Evolutionary conservation across 768 basidiomycete species (phyloP).

Genomic region (Russula vinacea): DNA sequence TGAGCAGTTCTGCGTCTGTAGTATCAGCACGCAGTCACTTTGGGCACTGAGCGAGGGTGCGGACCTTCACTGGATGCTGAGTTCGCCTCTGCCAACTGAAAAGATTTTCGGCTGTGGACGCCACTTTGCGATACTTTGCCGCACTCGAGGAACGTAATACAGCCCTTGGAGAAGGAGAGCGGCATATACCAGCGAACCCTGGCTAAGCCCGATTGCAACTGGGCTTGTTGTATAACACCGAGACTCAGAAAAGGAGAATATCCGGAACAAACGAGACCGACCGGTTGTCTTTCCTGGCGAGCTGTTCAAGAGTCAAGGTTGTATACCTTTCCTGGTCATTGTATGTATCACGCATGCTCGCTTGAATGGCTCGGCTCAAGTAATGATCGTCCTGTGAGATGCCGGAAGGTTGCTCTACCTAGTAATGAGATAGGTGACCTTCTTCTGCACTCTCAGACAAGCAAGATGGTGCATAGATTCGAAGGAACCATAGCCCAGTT

Average conservation of each 20-base stretch:
- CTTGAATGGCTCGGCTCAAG: slow-evolving; percentile 68
- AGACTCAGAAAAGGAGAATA: slow-evolving; percentile 8
- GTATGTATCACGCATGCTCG: slow-evolving; percentile 50
- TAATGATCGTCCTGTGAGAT: slow-evolving; percentile 55
- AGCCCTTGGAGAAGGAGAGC: slow-evolving; percentile 62
- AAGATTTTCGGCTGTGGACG: slow-evolving; percentile 12
- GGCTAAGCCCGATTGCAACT: slow-evolving; percentile 60
- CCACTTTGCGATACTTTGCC: slow-evolving; percentile 43
- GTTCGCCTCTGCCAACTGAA: too few species aligned
- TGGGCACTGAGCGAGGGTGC: slow-evolving; percentile 13
- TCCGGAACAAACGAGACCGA: slow-evolving; percentile 35
- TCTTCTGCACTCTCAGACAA: slow-evolving; percentile 4
- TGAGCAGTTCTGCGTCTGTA: slow-evolving; percentile 42
- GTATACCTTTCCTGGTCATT: slow-evolving; percentile 51
- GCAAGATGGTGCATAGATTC: slow-evolving; percentile 44
- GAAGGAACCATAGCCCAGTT: slow-evolving; percentile 70
- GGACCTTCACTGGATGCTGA: slow-evolving; percentile 37
- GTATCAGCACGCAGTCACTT: slow-evolving; percentile 22
- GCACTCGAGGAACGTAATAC: slow-evolving; percentile 69
- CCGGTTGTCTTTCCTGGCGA: slow-evolving; percentile 57
- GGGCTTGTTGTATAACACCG: slow-evolving; percentile 45
- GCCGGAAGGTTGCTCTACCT: slow-evolving; percentile 32
- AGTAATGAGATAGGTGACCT: not conserved
- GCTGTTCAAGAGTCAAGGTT: slow-evolving; percentile 50
- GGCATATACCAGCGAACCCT: slow-evolving; percentile 52